Base-by-base conservation (phyloP, 2,329 filamentous ascomycete species). In the Xylaria sp. region DNA sequence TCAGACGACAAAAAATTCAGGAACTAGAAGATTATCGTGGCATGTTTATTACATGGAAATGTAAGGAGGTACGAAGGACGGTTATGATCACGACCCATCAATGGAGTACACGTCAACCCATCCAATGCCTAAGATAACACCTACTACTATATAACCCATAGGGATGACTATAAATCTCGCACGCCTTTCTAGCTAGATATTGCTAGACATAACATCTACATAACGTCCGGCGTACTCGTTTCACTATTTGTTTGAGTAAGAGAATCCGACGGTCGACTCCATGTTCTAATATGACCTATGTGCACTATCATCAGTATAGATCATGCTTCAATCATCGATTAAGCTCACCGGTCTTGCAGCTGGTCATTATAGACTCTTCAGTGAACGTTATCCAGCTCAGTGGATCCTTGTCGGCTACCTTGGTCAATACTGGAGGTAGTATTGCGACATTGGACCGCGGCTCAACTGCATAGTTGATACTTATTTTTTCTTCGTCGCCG, bases 351-450 rank as follows among this genome's bases (percentile, higher is more conserved):
- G 90, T 92, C 78, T 93, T 92, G 82, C 94, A 97, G 73, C 93
- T 93, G 42, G 94, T 97, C 77, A 98, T 90, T 73, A 99, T 97
- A 71, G 92, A 92, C 75, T 97, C 91, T 78, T 97, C 92, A 63
- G 95, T 94, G 76, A 99, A 99, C n/a, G 90, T 92, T 46, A 99
- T 81, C 91, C 94, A 97, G 79, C 89, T 93, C 54, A 97, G 84
- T 62, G 94, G 94, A 80, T 98, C 93, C 69, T 90, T 89, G 79
- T 97, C 94, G 42, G 97, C 89, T 13, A 87, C 84, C 80, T 97
- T 97, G 57, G 92, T 93, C 87, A 97, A 90, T 31, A 99, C 94
- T 56, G 96, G 95, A 60, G 95, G 95, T 63, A 98, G 82, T 81
- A 95, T 92, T 26, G 95, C 92, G 54, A 93, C 97, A 74, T 89